Base-by-base conservation (phyloP, 2,329 filamentous ascomycete species). In the Fusarium beomiforme region DNA sequence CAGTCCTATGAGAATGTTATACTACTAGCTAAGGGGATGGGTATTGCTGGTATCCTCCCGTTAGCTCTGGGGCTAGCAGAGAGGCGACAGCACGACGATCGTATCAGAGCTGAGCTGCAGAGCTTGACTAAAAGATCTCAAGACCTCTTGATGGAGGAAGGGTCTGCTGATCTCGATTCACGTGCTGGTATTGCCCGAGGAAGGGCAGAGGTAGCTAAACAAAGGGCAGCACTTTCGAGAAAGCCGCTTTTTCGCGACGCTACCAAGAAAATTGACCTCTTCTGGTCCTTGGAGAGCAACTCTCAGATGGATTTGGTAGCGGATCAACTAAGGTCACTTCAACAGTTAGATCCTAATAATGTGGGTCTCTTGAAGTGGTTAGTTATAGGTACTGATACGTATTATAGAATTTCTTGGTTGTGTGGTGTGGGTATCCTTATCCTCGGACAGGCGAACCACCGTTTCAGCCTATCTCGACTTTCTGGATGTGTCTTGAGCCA, bases 371-470 rank as follows among this genome's bases (percentile, higher is more conserved):
- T 23, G 23, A 19, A 17, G 19, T 3, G 8, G 23, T 12, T 19
- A 46, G n/a, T n/a, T 34, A 43, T 8, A 17, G 19, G 23, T 36
- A 34, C 39, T 53, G n/a, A 60, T 24, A 12, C 14, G 4, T 31
- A 21, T 21, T 12, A 37, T 19, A 67, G 63, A 58, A 54, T 19
- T 57, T 55, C 24, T 26, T 67, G 3, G 37, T 62, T 19, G 53
- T 67, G 2, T 67, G 46, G 63, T 67, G 51, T 12, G 58, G 63
- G 3, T 67, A 62, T 36, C 51, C 58, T n/a, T 43, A 29, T n/a
- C 24, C n/a, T 24, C 53, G 46, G 31, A 58, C 43, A n/a, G 51
- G 63, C 4, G 33, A 37, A 16, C 46, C 41, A 5, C 63, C 58
- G 4, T 67, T 67, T 8, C 19, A 43, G 37, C 19, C 34, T 2